Percentiles rank a stretch among this genome's conserved stretches.
These are phyloP conservation scores for Aspergillus tamarii DNA, from an alignment of 2,329 filamentous ascomycete species.

Conservation along the genomic window DNA sequence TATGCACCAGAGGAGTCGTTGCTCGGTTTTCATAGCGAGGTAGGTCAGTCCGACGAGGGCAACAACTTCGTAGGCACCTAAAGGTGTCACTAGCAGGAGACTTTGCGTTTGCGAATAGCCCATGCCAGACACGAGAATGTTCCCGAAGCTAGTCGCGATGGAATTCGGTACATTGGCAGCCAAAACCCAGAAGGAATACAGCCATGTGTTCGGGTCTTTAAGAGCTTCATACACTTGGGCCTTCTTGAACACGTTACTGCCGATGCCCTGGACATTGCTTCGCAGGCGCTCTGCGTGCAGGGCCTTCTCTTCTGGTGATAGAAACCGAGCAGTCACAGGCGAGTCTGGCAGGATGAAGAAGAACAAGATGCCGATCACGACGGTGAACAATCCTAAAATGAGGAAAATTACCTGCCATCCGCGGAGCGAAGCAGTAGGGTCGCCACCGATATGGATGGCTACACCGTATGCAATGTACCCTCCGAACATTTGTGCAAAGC, in stretches of 20 bases:
- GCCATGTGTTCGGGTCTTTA: slow-evolving; percentile 40
- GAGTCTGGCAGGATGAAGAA: slow-evolving; percentile 43
- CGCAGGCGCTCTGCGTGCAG: slow-evolving; percentile 38
- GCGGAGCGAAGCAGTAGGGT: slow-evolving; percentile 30
- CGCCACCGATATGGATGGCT: slow-evolving; percentile 28
- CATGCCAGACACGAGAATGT: slow-evolving; percentile 43
- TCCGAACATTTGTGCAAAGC: slow-evolving; percentile 41
- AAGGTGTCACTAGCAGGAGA: slow-evolving; percentile 42
- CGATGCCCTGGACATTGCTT: slow-evolving; percentile 42
- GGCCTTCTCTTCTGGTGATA: slow-evolving; percentile 36
- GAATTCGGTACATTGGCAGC: slow-evolving; percentile 44
- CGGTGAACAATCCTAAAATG: slow-evolving; percentile 40
- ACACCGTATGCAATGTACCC: slow-evolving; percentile 44
- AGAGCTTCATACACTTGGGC: slow-evolving; percentile 40
- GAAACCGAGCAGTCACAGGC: slow-evolving; percentile 36
- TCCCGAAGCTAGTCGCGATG: slow-evolving; percentile 42
- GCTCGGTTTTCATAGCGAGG: slow-evolving; percentile 39
- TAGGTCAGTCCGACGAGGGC: slow-evolving; percentile 41
- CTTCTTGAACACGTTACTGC: slow-evolving; percentile 38
- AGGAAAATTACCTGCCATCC: slow-evolving; percentile 46
- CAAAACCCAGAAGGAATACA: slow-evolving; percentile 40
- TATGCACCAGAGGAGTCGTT: slow-evolving; percentile 41
- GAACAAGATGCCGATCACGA: slow-evolving; percentile 40
- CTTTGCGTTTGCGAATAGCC: slow-evolving; percentile 38
- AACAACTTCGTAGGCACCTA: slow-evolving; percentile 44